Percentiles rank a stretch among this genome's conserved stretches.
These are phyloP conservation scores for Sporothrix mexicana DNA, from an alignment of 2,329 filamentous ascomycete genomes.

Conservation along the genomic window DNA sequence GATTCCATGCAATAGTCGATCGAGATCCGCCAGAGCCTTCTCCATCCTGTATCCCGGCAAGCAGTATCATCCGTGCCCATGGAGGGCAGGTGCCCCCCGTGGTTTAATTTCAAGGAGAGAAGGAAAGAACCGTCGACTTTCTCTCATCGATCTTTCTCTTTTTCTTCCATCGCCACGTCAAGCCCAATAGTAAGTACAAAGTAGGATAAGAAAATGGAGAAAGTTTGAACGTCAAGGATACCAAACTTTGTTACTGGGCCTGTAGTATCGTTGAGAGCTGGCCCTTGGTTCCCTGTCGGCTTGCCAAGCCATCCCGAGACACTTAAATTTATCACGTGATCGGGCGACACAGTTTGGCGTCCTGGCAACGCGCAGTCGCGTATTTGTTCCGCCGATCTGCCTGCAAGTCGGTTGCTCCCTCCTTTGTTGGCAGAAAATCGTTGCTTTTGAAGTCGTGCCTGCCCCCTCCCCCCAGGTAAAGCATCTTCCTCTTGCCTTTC, in stretches of 20 bases:
- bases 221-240: neutral
- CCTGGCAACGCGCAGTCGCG: conserved; percentile 38
- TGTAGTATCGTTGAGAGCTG: neutral
- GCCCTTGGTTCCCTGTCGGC: neutral
- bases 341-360: conserved; percentile 38
- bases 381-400: conserved; percentile 16
- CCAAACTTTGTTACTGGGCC: neutral
- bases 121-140: too few species aligned
- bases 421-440: conserved; percentile 2
- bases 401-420: conserved; percentile 7
- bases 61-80: conserved; percentile 2
- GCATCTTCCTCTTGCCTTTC: neutral
- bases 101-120: neutral
- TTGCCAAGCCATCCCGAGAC: neutral
- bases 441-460: conserved; percentile 17
- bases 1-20: neutral
- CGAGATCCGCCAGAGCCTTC: conserved; percentile 16
- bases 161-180: too few species aligned
- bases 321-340: conserved; percentile 40
- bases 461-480: neutral
- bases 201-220: too few species aligned
- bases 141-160: too few species aligned
- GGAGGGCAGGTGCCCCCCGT: neutral
- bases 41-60: neutral
- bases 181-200: too few species aligned